These are phyloP conservation scores for Pisolithus tinctorius DNA, from an alignment of 768 basidiomycete species.

Conservation along the genomic window DNA sequence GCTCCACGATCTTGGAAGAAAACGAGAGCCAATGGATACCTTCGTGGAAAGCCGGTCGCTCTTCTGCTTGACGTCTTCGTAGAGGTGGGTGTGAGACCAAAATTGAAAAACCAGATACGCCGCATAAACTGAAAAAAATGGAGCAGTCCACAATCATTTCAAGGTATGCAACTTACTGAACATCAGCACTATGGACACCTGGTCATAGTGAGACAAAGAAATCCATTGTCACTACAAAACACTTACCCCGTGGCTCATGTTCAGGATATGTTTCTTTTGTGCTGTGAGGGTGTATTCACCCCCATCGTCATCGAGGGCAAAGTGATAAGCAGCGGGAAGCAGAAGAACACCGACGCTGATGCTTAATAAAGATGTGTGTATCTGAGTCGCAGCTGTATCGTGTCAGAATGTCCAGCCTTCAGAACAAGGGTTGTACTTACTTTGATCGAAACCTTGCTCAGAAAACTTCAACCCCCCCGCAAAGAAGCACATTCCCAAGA, in stretches of 20 bases:
- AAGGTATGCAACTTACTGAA: constrained; percentile 33
- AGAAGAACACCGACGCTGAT: constrained; percentile 77
- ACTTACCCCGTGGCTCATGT: constrained; percentile 48
- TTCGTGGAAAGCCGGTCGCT: constrained; percentile 33
- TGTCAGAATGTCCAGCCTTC: constrained; percentile 2
- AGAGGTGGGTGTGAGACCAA: constrained; percentile 49
- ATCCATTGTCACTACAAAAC: neutral
- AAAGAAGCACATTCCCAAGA: constrained; percentile 89
- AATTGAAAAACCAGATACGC: constrained; percentile 50
- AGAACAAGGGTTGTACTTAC: constrained; percentile 34
- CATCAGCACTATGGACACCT: constrained; percentile 49
- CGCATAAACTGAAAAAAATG: constrained; percentile 37
- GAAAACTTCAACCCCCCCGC: constrained; percentile 74
- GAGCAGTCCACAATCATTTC: neutral
- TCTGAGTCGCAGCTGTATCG: constrained; percentile 47
- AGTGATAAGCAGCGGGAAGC: constrained; percentile 75
- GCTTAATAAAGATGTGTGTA: constrained; percentile 70
- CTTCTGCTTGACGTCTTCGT: constrained; percentile 41
- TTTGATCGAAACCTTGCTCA: constrained; percentile 71
- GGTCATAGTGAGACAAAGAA: neutral
- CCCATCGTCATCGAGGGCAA: constrained; percentile 32
- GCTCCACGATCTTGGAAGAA: constrained; percentile 23
- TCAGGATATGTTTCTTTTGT: constrained; percentile 37
- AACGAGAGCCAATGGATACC: constrained; percentile 24
- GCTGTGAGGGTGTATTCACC: constrained; percentile 17